phyloP scores from a whole-genome alignment of 2,329 filamentous ascomycete genomes.

The Trichoderma guizhouense region DNA sequence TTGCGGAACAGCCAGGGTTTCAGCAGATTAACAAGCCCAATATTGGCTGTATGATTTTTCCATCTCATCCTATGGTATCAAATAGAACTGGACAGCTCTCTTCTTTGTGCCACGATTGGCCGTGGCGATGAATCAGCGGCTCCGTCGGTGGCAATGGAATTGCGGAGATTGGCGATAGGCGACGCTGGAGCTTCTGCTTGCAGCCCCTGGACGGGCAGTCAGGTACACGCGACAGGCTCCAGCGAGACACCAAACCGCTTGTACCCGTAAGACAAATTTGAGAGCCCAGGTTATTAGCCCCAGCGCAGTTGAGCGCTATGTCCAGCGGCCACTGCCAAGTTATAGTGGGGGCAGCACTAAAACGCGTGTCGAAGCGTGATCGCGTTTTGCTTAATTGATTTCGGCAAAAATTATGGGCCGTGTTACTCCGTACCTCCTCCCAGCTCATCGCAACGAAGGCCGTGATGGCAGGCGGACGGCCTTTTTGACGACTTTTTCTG shows the following conservation, averaged over 20 bases:
- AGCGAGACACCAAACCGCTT: not conserved
- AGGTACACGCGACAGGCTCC: not conserved
- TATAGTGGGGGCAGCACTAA: slow-evolving; percentile 9
- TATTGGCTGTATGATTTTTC: not conserved
- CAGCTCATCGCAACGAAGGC: slow-evolving; percentile 5
- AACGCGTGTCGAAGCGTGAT: slow-evolving; percentile 20
- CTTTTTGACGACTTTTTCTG: not conserved
- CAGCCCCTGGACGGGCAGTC: not conserved
- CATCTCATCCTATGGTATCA: not conserved
- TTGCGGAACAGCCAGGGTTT: not conserved
- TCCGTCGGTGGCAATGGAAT: not conserved
- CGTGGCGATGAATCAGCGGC: not conserved
- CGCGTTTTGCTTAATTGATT: slow-evolving; percentile 21
- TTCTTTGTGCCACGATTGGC: not conserved
- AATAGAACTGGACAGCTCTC: not conserved
- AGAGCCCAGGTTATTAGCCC: not conserved
- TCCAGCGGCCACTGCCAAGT: not conserved
- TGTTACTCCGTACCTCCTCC: slow-evolving; percentile 10
- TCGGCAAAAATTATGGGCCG: slow-evolving; percentile 11
- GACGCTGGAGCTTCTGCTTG: not conserved
- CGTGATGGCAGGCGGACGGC: slow-evolving; percentile 1
- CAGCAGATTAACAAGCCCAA: not conserved
- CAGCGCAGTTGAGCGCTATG: not conserved
- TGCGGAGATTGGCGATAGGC: slow-evolving; percentile 8
- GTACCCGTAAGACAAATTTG: not conserved